Base-by-base conservation (phyloP, 2,329 filamentous ascomycete species). In the Reticulascus tulasneorum region DNA sequence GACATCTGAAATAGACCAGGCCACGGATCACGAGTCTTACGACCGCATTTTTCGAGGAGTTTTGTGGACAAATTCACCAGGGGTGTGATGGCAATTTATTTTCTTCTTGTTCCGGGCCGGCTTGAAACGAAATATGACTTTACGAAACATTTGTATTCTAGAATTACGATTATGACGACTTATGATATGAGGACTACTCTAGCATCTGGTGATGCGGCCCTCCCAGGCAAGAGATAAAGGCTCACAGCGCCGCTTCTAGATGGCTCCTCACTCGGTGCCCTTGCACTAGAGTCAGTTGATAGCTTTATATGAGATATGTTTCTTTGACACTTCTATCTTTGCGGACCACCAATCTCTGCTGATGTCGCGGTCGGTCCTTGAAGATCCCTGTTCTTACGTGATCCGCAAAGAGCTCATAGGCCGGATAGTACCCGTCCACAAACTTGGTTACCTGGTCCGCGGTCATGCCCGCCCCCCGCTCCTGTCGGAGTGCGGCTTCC, bases 391-490 rank as follows among this genome's bases (percentile, higher is more conserved):
- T 53, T 37, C 81, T 68, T 39, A 86, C 54, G 13, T 66, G 69
- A 20, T 79, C 73, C 2, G 73, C 74, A 52, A 77, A 87, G 9
- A 86, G 67, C 62, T 86, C 83, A 49, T 86, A 86, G 2, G 79
- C 80, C 5, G 83, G 83, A 50, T 81, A 86, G 58, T 86, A 79
- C 2, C 69, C 74, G 44, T 79, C 73, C 20, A 79, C 85, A 58
- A 95, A 95, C 29, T 73, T 68, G 38, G 78, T 69, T 27, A 95
- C 86, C 56, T 91, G 76, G 37, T 87, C 82, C 48, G 86, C 82
- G 2, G 78, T 84, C 90, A 95, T 95, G 20, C 87, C 89, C 0
- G 71, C 73, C 8, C 85, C 87, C 46, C 75, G 84, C 16, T 71
- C 62, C 7, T 66, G 66, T 17, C 84, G 75, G 50, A 95, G 67